Percentiles rank a stretch among this genome's conserved stretches.
These are phyloP conservation scores for Lichtheimia ornata DNA, from an alignment of 371 early-diverging fungal genomes.

Conservation along the genomic window DNA sequence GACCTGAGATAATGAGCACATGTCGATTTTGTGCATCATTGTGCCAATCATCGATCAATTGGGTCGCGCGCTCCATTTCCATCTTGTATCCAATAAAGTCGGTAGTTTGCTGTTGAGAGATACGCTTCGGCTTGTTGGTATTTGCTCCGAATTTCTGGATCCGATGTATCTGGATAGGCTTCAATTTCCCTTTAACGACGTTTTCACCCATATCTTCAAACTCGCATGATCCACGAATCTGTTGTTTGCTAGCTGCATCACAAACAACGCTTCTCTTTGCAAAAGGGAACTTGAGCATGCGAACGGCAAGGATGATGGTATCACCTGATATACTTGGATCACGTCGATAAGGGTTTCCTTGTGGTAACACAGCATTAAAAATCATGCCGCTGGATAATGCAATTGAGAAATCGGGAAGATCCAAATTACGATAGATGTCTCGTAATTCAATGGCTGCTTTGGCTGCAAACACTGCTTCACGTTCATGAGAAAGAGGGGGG, in stretches of 20 bases:
- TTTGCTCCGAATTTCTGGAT: conserved; percentile 38
- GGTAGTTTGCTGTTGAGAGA: conserved; percentile 9
- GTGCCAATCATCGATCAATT: conserved; percentile 40
- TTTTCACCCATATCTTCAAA: conserved; percentile 51
- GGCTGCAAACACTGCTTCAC: conserved; percentile 56
- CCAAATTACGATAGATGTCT: conserved; percentile 25
- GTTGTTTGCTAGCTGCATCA: conserved; percentile 45
- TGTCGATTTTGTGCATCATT: conserved; percentile 34
- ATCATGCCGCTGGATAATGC: conserved; percentile 53
- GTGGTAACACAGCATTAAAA: conserved; percentile 44
- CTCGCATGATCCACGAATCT: conserved; percentile 46
- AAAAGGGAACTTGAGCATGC: conserved; percentile 53
- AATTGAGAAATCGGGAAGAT: conserved; percentile 40
- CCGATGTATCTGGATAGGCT: conserved; percentile 41
- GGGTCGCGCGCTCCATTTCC: conserved; percentile 39
- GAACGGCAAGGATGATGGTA: conserved; percentile 54
- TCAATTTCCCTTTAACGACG: conserved; percentile 50
- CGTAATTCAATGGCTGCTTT: conserved; percentile 51
- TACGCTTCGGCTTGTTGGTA: conserved; percentile 28
- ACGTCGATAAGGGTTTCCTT: conserved; percentile 54
- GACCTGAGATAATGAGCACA: conserved; percentile 28
- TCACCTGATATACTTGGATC: conserved; percentile 60
- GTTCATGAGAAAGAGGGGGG: conserved; percentile 56
- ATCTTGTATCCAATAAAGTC: conserved; percentile 47
- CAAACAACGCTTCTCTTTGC: conserved; percentile 47